phyloP scores from a whole-genome alignment of 2,329 filamentous ascomycete species.

The Cordyceps fumosorosea region DNA sequence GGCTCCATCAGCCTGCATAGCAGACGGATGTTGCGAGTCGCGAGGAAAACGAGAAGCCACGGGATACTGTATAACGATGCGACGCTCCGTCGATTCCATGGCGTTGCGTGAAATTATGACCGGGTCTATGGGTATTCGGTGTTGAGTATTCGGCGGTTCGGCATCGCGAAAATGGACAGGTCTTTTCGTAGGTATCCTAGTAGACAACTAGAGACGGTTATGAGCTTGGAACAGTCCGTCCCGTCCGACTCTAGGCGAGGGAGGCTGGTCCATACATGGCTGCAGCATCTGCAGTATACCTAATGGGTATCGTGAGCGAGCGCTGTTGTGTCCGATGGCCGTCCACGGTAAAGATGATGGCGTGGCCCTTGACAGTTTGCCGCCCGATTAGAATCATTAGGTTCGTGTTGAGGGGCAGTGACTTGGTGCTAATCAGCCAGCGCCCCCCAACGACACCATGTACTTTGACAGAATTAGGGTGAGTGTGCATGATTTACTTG shows the following conservation, averaged over 20 bases:
- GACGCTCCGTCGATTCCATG: slow-evolving; percentile 1
- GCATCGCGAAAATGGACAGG: not conserved
- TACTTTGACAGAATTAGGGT: too few species aligned
- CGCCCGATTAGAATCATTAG: too few species aligned
- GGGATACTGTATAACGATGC: not conserved
- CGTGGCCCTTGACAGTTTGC: not conserved
- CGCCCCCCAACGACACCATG: not conserved
- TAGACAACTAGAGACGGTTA: too few species aligned
- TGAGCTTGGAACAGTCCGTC: too few species aligned
- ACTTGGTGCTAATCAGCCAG: not conserved
- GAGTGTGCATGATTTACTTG: too few species aligned
- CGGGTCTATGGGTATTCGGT: not conserved
- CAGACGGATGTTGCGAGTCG: not conserved
- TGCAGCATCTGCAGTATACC: too few species aligned
- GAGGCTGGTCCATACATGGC: too few species aligned
- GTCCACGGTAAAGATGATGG: too few species aligned
- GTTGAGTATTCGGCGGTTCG: not conserved
- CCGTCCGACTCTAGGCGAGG: too few species aligned
- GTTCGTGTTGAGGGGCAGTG: too few species aligned
- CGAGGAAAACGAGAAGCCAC: not conserved
- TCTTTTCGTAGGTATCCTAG: not conserved
- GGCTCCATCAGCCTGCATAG: not conserved
- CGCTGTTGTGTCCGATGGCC: too few species aligned
- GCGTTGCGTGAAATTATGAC: not conserved
- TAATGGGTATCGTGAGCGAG: too few species aligned